Evolutionary conservation across 352 stramenopile species (phyloP).

Genomic region (Globisporangium uncinulatum): DNA sequence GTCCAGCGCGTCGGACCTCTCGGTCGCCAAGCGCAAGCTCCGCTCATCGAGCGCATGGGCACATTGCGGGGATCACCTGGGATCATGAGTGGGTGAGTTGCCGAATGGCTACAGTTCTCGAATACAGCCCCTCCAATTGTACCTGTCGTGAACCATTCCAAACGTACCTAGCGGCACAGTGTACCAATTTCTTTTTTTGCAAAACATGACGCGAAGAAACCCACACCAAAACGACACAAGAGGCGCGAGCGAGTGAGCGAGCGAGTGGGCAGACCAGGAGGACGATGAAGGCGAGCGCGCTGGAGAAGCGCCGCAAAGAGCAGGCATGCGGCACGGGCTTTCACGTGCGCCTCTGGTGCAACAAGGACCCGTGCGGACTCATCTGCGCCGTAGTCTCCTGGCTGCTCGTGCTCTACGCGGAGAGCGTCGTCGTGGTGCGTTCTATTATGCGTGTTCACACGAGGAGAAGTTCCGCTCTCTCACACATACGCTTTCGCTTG

Average conservation of each 20-base stretch:
- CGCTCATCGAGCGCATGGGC: no score
- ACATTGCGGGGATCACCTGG: no score
- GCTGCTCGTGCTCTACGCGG: conserved; percentile 88
- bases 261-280: neutral
- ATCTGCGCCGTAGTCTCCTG: conserved; percentile 89
- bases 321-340: conserved; percentile 72
- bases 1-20: no score
- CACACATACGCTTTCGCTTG: neutral
- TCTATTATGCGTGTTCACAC: neutral
- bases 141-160: no score
- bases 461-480: neutral
- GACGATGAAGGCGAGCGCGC: conserved; percentile 22
- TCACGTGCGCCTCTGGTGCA: conserved; percentile 85
- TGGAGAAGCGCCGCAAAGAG: conserved; percentile 41
- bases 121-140: no score
- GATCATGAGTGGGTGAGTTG: no score
- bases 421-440: conserved; percentile 86
- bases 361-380: conserved; percentile 87
- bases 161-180: no score
- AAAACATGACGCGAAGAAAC: neutral
- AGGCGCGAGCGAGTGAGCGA: neutral
- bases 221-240: no score
- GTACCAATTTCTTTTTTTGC: no score
- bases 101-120: no score
- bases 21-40: no score